Conservation (phyloP, 2,329 filamentous ascomycete species). For the Pseudogymnoascus sp. region DNA sequence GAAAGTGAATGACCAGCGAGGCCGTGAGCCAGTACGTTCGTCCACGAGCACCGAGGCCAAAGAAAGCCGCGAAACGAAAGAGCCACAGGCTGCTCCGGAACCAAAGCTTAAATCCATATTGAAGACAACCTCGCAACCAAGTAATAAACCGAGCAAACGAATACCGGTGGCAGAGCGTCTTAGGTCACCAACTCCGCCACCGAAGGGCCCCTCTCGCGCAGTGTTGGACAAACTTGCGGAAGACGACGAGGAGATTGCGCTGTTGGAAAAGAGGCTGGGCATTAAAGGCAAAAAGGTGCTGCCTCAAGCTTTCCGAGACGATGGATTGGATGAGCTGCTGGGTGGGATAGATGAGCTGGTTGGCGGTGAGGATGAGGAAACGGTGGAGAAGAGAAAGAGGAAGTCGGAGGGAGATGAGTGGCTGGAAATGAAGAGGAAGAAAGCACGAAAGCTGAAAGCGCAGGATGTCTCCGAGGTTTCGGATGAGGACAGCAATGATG, state of each 20-base stretch:
- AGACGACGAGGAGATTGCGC: slow-evolving; percentile 83
- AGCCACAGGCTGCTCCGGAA: background rate
- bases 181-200: slow-evolving; percentile 16
- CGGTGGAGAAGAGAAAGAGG: slow-evolving; percentile 45
- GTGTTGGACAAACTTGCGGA: slow-evolving; percentile 60
- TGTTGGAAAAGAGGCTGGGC: slow-evolving; percentile 79
- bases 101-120: slow-evolving; percentile 23
- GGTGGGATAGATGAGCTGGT: slow-evolving; percentile 53
- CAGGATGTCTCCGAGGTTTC: slow-evolving; percentile 16
- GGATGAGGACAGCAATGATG: slow-evolving; percentile 25
- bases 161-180: background rate
- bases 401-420: slow-evolving; percentile 52
- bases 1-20: background rate
- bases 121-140: slow-evolving; percentile 20
- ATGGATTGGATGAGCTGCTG: slow-evolving; percentile 73
- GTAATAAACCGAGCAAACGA: slow-evolving; percentile 11
- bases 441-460: slow-evolving; percentile 30
- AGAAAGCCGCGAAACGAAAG: slow-evolving; percentile 4
- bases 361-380: slow-evolving; percentile 38
- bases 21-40: background rate
- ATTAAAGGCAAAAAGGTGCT: slow-evolving; percentile 66
- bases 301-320: slow-evolving; percentile 66
- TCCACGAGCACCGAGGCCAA: background rate
- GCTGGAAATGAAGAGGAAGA: slow-evolving; percentile 49
- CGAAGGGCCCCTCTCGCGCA: slow-evolving; percentile 18